These are phyloP conservation scores for Mycena metata DNA, from an alignment of 768 basidiomycete genomes.

Conservation along the genomic window DNA sequence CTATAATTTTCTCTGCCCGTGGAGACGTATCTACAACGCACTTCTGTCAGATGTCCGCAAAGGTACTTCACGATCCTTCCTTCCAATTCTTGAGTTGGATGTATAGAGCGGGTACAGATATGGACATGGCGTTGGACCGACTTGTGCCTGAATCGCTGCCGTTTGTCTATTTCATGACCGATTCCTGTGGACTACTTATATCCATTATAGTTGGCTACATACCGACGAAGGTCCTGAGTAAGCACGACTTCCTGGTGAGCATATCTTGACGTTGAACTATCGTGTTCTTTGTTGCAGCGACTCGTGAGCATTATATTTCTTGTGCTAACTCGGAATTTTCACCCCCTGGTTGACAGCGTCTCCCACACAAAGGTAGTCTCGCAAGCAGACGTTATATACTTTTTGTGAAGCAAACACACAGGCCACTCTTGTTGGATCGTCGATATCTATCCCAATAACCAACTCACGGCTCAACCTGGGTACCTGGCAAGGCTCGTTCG, in stretches of 20 bases:
- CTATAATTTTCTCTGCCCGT: constrained; percentile 19
- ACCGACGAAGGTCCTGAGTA: constrained; percentile 95
- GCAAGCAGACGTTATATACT: too few relatives aligned
- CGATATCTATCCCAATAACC: constrained; percentile 87
- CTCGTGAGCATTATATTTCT: constrained; percentile 64
- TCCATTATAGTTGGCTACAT: constrained; percentile 67
- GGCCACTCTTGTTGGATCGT: constrained; percentile 85
- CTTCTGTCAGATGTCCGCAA: constrained; percentile 49
- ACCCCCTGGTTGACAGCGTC: constrained; percentile 61
- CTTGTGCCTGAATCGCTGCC: constrained; percentile 87
- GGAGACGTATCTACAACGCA: constrained; percentile 1
- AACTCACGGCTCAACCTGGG: constrained; percentile 84
- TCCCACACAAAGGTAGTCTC: constrained; percentile 92
- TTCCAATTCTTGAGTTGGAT: constrained; percentile 2
- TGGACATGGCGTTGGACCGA: constrained; percentile 93
- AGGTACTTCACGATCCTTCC: constrained; percentile 39
- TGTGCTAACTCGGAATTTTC: background rate
- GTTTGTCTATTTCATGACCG: constrained; percentile 46
- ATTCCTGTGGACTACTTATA: background rate
- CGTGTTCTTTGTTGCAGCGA: constrained; percentile 62
- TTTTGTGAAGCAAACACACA: too few relatives aligned
- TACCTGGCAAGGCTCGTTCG: constrained; percentile 87
- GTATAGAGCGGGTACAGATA: constrained; percentile 63
- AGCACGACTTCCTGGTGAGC: constrained; percentile 45
- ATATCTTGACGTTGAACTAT: constrained; percentile 18